Percentiles rank a stretch among this genome's conserved stretches.
These are phyloP conservation scores for Vaccinium myrtillus DNA, from an alignment of 148 eudicot genomes.

Conservation along the genomic window DNA sequence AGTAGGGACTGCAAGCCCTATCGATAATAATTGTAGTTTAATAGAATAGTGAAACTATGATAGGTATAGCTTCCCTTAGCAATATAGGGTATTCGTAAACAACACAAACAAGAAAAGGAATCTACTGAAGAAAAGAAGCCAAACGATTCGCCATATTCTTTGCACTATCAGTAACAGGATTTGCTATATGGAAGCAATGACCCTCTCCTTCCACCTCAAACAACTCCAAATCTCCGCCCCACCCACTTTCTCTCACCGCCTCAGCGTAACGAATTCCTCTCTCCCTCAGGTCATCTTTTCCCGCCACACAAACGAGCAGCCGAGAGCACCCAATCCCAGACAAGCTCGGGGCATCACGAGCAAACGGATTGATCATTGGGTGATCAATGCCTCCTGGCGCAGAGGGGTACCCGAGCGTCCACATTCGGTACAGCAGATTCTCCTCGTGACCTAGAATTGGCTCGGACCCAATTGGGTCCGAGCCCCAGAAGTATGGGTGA, in stretches of 20 bases:
- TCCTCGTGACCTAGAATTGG: background rate
- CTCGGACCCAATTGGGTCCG: conserved; percentile 26
- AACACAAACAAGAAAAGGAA: background rate
- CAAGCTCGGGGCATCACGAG: conserved; percentile 28
- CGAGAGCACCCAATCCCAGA: conserved; percentile 32
- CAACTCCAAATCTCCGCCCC: conserved; percentile 40
- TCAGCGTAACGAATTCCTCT: conserved; percentile 28
- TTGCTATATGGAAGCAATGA: conserved; percentile 37
- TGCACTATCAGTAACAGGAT: conserved; percentile 34
- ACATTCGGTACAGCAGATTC: conserved; percentile 23
- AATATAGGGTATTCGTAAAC: no score
- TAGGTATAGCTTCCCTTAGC: no score
- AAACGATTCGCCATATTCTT: conserved; percentile 33
- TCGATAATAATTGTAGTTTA: no score
- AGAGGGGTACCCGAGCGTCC: conserved; percentile 40
- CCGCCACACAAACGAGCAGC: conserved; percentile 47
- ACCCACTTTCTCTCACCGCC: conserved; percentile 37
- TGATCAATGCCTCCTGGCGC: conserved; percentile 37
- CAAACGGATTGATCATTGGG: conserved; percentile 41
- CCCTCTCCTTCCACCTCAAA: conserved; percentile 34
- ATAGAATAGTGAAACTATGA: no score
- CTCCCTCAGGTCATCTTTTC: conserved; percentile 36
- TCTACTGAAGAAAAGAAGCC: conserved; percentile 31
- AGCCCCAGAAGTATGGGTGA: conserved; percentile 35
- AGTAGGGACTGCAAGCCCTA: no score